Percentiles rank a stretch among this genome's conserved stretches.
Evolutionary conservation across 495 filamentous ascomycete species (phyloP).

Genomic region (Antarctomyces pellizariae): DNA sequence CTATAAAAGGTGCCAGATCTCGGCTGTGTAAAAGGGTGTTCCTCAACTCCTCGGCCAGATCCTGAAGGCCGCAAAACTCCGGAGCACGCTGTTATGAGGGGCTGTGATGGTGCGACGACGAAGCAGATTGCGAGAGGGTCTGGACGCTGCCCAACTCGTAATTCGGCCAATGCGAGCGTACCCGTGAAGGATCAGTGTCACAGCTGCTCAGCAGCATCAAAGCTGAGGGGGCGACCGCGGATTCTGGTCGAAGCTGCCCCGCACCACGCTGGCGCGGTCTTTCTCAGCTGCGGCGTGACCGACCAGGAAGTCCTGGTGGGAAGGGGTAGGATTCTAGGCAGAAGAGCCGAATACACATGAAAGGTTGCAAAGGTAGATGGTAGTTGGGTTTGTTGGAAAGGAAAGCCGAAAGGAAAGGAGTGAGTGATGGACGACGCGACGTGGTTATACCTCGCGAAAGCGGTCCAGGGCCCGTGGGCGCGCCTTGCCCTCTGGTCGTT

Average conservation of each 20-base stretch:
- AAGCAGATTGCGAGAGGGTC: constrained; percentile 9
- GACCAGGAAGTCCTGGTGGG: constrained; percentile 5
- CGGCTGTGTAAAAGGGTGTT: too few relatives aligned
- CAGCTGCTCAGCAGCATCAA: constrained; percentile 7
- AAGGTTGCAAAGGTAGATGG: too few relatives aligned
- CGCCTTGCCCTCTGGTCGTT: too few relatives aligned
- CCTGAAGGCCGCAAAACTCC: too few relatives aligned
- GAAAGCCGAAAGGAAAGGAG: too few relatives aligned
- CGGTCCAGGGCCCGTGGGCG: too few relatives aligned
- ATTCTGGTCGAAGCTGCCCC: constrained; percentile 10
- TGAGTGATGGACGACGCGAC: too few relatives aligned
- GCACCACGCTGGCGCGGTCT: constrained; percentile 6
- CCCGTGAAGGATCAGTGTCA: constrained; percentile 5
- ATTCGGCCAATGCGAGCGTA: constrained; percentile 5
- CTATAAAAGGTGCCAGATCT: too few relatives aligned
- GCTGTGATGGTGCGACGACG: constrained; percentile 6
- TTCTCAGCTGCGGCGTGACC: constrained; percentile 9
- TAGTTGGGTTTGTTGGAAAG: too few relatives aligned
- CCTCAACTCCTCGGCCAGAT: too few relatives aligned
- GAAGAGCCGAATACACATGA: constrained; percentile 8
- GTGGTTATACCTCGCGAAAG: too few relatives aligned
- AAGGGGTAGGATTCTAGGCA: constrained; percentile 6
- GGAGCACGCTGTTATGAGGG: constrained; percentile 3
- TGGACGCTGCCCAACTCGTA: constrained; percentile 5
- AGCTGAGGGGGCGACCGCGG: constrained; percentile 3